Base-by-base conservation (phyloP, 371 early-diverging fungal genomes). In the Mortierella sp. region DNA sequence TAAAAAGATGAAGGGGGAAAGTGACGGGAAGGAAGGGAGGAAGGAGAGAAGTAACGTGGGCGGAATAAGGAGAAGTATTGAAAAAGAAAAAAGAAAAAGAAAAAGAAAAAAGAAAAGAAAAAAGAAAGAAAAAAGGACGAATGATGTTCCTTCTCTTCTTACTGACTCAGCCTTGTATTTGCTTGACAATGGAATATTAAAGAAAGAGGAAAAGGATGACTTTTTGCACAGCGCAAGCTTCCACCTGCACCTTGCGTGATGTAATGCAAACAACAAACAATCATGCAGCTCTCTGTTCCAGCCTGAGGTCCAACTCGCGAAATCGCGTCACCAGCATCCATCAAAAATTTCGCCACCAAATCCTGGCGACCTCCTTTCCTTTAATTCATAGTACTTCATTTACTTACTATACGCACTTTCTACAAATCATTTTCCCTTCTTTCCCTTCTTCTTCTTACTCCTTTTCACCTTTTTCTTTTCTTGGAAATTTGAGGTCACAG, bases 401-500 rank as follows among this genome's bases (percentile, higher is more conserved):
- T 28, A 24, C 22, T 28, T 55, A 24, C 32, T 24, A 53, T 10
- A 15, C 3, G 10, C 21, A 10, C 19, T 38, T n/a, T 3, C 36
- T 53, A 33, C 21, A 8, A 6, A 32, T 58, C 62, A 77, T 43
- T 68, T 72, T 33, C 63, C 67, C 28, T 65, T 69, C 63, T 55
- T 72, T 28, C 67, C 60, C 63, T 67, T 78, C 63, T 73, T 72
- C 61, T 77, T 77, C 57, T 15, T 60, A 67, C 60, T 67, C 64
- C 69, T 72, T 52, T 78, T 78, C 28, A 62, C 55, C 70, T 70
- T 77, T 32, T 38, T 32, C 63, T 69, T 77, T 40, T 77, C 73
- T 5, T 33, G 40, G 22, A 40, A 13, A 33, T 47, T 59, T 15
- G 65, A 19, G 2, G 65, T 40, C 4, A 33, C 28, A 19, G 59